These are phyloP conservation scores for Cadophora gregata DNA, from an alignment of 2,329 filamentous ascomycete species.

Conservation along the genomic window DNA sequence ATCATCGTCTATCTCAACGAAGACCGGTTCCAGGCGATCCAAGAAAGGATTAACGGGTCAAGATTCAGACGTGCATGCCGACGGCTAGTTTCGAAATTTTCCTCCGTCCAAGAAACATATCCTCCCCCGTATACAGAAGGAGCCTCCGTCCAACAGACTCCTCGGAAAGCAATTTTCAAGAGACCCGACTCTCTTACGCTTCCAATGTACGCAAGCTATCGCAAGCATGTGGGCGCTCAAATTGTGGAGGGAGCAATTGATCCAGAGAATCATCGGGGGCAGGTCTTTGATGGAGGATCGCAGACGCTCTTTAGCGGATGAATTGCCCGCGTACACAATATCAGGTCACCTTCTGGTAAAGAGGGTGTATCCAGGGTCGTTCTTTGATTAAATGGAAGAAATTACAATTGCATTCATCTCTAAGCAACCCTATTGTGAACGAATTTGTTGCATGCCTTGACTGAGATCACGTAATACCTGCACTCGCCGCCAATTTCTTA, in stretches of 20 bases:
- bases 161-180: constrained; percentile 17
- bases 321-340: constrained; percentile 10
- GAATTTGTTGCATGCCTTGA: neutral
- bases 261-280: constrained; percentile 17
- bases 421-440: constrained; percentile 5
- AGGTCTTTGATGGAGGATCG: constrained; percentile 16
- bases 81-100: constrained; percentile 19
- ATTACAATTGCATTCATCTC: constrained; percentile 4
- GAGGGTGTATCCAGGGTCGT: constrained; percentile 1
- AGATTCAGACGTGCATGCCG: constrained; percentile 16
- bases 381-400: constrained; percentile 13
- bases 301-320: constrained; percentile 2
- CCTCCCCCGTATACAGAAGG: constrained; percentile 21
- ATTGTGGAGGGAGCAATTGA: constrained; percentile 3
- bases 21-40: neutral
- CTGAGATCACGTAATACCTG: constrained; percentile 9
- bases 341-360: neutral
- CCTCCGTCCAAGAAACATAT: constrained; percentile 14
- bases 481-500: constrained; percentile 9
- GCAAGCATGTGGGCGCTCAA: constrained; percentile 20
- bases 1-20: constrained; percentile 8
- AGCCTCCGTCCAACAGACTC: constrained; percentile 9
- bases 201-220: constrained; percentile 23
- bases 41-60: constrained; percentile 9
- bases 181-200: constrained; percentile 28